Percentiles rank a stretch among this genome's conserved stretches.
Conservation (phyloP, 169 alveolate species). For the Cryptosporidium ryanae region DNA sequence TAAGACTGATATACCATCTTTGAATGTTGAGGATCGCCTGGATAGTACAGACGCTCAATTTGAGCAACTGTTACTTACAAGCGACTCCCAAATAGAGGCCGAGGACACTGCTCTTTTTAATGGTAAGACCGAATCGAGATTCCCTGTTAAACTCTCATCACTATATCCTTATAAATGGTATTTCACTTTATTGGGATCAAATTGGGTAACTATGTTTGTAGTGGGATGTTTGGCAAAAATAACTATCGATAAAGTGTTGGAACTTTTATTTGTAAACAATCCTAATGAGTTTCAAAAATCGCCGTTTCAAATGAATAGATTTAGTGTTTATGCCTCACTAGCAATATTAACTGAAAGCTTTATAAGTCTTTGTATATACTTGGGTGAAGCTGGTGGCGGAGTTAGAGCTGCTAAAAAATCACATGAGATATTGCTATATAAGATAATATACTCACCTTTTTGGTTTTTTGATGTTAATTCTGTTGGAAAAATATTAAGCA, state of each 20-base stretch:
- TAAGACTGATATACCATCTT: not conserved
- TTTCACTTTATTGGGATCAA: slow-evolving; percentile 22
- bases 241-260: slow-evolving; percentile 44
- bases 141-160: slow-evolving; percentile 4
- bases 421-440: slow-evolving; percentile 76
- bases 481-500: slow-evolving; percentile 77
- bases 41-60: slow-evolving; percentile 56
- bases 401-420: slow-evolving; percentile 75
- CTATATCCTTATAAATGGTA: slow-evolving; percentile 35
- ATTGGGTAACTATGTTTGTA: slow-evolving; percentile 36
- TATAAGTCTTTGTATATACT: slow-evolving; percentile 25
- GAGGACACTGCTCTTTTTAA: not conserved
- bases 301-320: not conserved
- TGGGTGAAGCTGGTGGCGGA: slow-evolving; percentile 75
- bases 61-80: slow-evolving; percentile 3
- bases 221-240: slow-evolving; percentile 54
- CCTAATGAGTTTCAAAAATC: slow-evolving; percentile 7
- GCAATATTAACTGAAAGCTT: slow-evolving; percentile 42
- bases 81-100: not conserved
- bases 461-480: slow-evolving; percentile 79
- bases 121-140: not conserved
- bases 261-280: slow-evolving; percentile 29
- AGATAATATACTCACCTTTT: slow-evolving; percentile 78
- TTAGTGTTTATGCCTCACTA: slow-evolving; percentile 33
- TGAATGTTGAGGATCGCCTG: slow-evolving; percentile 25